Base-by-base conservation (phyloP, 73 alveolate species). In the Stentor roeselii region DNA sequence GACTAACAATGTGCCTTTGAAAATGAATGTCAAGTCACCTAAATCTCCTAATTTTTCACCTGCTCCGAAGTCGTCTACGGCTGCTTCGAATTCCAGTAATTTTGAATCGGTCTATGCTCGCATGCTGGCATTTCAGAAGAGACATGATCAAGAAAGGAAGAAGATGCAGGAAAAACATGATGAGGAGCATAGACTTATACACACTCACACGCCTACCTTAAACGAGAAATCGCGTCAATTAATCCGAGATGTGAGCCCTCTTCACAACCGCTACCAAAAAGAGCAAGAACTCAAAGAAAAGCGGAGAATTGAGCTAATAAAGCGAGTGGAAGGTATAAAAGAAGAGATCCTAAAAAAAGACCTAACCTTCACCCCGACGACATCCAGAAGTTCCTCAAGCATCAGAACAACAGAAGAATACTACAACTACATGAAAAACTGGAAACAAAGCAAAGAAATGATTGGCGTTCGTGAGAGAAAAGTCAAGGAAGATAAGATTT, bases 71-170 rank as follows among this genome's bases (percentile, higher is more conserved):
- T 11, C 21, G 67, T 11, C 30, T 50, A 50, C 67, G 67, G 21
- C 21, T 6, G 67, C 21, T 6, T 50, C 67, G 67, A 50, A 50
- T 21, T 50, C 67, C 21, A 21, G 30, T 6, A 50, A 50, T 50
- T 50, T 50, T 50, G 67, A 50, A 50, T 11, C 67, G 6, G 67
- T 50, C 30, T 50, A 50, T 50, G 80, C 80, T 21, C n/a, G 80
- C 15, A 67, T 67, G 80, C 80, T 21, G 21, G 80, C 80, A 27
- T 67, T 21, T 67, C 80, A 67, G 80, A 67, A 67, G 41, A 21
- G 80, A 21, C 80, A 67, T 32, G 80, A 67, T 11, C 41, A 67
- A 67, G 1, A 21, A 11, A 21, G 21, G 14, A 67, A 67, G 37
- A 67, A 67, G 34, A 21, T 32, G 11, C n/a, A 67, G 34, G 80